Percentiles rank a stretch among this genome's conserved stretches.
phyloP scores from a whole-genome alignment of 805 yeast genomes.

The Wickerhamomyces canadensis region DNA sequence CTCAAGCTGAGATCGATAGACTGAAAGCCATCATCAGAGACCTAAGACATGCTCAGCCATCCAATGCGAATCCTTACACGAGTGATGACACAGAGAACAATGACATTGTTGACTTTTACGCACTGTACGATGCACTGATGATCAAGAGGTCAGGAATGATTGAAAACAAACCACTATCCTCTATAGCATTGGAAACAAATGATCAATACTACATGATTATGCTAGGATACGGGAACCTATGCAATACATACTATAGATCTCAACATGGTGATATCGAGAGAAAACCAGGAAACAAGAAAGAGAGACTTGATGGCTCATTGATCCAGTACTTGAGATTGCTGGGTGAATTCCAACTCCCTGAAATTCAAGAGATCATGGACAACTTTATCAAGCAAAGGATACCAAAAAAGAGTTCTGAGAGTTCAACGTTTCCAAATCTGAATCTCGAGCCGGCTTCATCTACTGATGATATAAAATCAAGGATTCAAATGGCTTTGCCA shows the following conservation, averaged over 20 bases:
- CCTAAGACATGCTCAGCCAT: background rate
- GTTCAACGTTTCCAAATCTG: slow-evolving; percentile 8
- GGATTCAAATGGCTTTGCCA: slow-evolving; percentile 34
- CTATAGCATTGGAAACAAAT: slow-evolving; percentile 14
- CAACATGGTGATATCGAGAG: slow-evolving; percentile 9
- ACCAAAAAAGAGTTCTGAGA: slow-evolving; percentile 7
- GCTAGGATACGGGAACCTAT: slow-evolving; percentile 18
- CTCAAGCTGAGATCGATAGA: slow-evolving; percentile 1
- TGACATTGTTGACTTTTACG: slow-evolving; percentile 18
- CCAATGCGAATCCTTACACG: too few relatives aligned
- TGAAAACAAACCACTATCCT: slow-evolving; percentile 21
- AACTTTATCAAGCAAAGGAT: slow-evolving; percentile 16
- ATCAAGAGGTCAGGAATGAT: slow-evolving; percentile 24
- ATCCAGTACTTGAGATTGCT: slow-evolving; percentile 13
- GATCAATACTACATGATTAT: slow-evolving; percentile 20
- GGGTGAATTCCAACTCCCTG: slow-evolving; percentile 19
- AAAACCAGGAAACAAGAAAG: slow-evolving; percentile 11
- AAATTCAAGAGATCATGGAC: slow-evolving; percentile 13
- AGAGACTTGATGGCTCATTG: slow-evolving; percentile 20
- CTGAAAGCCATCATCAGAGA: background rate
- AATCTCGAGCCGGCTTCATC: slow-evolving; percentile 4
- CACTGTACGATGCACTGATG: slow-evolving; percentile 13
- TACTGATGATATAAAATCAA: slow-evolving; percentile 23
- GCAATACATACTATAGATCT: slow-evolving; percentile 12
- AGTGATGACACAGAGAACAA: slow-evolving; percentile 9